These are phyloP conservation scores for Ophiognomonia clavigignenti-juglandacearum DNA, from an alignment of 2,329 filamentous ascomycete genomes.

Conservation along the genomic window DNA sequence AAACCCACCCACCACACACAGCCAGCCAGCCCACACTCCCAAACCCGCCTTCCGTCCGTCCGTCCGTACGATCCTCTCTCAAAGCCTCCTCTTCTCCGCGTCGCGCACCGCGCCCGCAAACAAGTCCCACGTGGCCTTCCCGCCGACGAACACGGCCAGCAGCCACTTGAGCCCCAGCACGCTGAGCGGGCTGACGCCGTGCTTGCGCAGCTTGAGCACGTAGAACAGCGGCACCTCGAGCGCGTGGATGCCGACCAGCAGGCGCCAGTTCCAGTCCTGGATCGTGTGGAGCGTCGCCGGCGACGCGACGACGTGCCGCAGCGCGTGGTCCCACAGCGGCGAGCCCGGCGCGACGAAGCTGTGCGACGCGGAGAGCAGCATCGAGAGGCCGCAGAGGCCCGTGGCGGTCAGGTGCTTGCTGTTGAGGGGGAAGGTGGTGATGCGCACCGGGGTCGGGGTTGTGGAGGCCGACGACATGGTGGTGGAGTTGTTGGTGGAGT, in stretches of 20 bases:
- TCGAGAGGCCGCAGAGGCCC: not conserved
- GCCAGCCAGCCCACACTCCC: too few species aligned
- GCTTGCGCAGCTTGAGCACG: constrained; percentile 8
- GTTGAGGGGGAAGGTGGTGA: constrained; percentile 10
- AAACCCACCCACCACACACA: too few species aligned
- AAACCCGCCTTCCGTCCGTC: too few species aligned
- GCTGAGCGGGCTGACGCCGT: constrained; percentile 10
- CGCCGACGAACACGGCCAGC: not conserved
- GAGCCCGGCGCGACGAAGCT: constrained; percentile 10
- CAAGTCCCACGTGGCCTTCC: constrained; percentile 1
- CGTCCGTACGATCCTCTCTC: not conserved
- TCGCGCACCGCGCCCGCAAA: constrained; percentile 7
- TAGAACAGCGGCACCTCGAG: constrained; percentile 11
- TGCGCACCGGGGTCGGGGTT: constrained; percentile 2
- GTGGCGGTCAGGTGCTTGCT: not conserved
- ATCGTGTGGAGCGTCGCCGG: not conserved
- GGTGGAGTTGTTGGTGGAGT: not conserved
- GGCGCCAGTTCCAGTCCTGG: not conserved
- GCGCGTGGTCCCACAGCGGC: not conserved
- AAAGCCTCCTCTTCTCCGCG: not conserved
- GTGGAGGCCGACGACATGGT: not conserved
- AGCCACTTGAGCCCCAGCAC: constrained; percentile 12
- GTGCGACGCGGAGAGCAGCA: constrained; percentile 4
- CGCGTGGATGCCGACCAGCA: not conserved
- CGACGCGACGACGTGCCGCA: constrained; percentile 1